phyloP scores from a whole-genome alignment of 371 early-diverging fungal genomes.

The Mortierella sp. region DNA sequence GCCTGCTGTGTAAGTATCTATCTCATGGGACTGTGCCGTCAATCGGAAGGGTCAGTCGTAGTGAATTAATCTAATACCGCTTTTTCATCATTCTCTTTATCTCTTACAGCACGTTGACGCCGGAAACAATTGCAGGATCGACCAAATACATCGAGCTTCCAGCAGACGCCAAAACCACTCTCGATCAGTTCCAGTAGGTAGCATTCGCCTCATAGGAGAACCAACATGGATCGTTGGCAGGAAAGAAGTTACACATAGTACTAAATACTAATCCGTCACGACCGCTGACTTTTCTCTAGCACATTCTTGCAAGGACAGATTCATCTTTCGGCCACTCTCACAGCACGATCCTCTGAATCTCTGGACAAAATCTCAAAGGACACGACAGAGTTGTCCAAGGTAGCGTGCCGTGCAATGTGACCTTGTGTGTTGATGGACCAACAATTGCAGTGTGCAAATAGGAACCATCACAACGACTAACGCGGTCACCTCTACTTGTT shows the following conservation, averaged over 20 bases:
- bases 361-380: conserved; percentile 49
- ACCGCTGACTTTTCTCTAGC: not conserved
- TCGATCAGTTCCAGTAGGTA: conserved; percentile 46
- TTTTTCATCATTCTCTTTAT: not conserved
- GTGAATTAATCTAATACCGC: not conserved
- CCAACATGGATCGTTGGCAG: too few relatives aligned
- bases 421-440: not conserved
- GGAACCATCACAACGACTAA: not conserved
- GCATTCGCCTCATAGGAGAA: not conserved
- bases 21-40: not conserved
- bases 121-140: conserved; percentile 47
- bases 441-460: too few relatives aligned
- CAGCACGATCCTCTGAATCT: conserved; percentile 40
- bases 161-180: conserved; percentile 37
- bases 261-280: not conserved
- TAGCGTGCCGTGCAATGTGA: not conserved
- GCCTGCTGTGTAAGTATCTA: conserved; percentile 26
- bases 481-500: not conserved
- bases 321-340: conserved; percentile 37
- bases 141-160: conserved; percentile 53
- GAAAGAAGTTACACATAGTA: too few relatives aligned
- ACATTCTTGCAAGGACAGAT: conserved; percentile 43
- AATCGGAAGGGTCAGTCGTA: not conserved
- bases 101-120: conserved; percentile 26
- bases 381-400: conserved; percentile 42